phyloP scores from a whole-genome alignment of 2,329 filamentous ascomycete species.

The Mycocentrospora acerina region DNA sequence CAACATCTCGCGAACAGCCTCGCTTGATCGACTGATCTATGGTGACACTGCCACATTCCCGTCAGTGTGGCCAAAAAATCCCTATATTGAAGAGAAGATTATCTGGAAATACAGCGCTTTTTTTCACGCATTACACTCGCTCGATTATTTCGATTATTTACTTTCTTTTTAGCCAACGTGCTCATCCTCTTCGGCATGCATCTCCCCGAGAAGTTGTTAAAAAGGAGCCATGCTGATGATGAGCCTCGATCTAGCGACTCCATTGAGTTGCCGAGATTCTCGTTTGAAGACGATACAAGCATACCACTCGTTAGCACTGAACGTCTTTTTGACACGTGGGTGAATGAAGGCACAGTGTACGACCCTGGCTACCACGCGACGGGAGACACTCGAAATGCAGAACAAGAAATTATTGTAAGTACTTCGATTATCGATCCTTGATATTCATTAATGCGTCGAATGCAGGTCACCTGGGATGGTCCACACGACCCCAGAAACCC shows the following conservation, averaged over 20 bases:
- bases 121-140: background rate
- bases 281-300: conserved; percentile 16
- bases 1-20: background rate
- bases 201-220: conserved; percentile 14
- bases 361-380: conserved; percentile 8
- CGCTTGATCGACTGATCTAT: no score
- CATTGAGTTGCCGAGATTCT: conserved; percentile 17
- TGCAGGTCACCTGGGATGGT: conserved; percentile 47
- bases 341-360: conserved; percentile 15
- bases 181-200: conserved; percentile 11
- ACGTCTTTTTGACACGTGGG: conserved; percentile 18
- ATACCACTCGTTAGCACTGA: conserved; percentile 22
- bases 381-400: conserved; percentile 3
- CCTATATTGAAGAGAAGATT: no score
- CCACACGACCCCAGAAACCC: conserved; percentile 50
- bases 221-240: conserved; percentile 4
- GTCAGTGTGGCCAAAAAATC: no score
- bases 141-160: conserved; percentile 2
- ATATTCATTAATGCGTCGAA: conserved; percentile 8
- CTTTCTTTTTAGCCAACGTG: conserved; percentile 4
- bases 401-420: conserved; percentile 21
- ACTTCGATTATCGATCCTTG: background rate
- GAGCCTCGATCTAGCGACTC: conserved; percentile 6
- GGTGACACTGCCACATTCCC: no score
- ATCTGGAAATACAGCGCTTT: background rate